phyloP scores from a whole-genome alignment of 2,329 filamentous ascomycete species.

The Aspergillus fischeri region DNA sequence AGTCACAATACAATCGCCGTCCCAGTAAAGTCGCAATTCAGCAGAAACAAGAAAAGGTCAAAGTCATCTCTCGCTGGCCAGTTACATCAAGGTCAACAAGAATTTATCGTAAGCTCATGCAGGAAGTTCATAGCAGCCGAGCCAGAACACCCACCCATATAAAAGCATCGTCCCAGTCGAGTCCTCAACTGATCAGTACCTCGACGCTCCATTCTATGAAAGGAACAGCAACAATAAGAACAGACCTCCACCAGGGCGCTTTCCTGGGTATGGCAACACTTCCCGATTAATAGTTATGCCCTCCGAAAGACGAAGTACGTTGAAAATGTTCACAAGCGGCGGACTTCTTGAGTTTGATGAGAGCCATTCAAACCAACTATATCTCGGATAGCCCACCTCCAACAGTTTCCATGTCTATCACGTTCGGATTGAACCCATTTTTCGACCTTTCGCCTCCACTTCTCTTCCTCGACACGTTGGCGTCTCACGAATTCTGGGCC shows the following conservation, averaged over 20 bases:
- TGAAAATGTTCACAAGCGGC: background rate
- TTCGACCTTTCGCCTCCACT: slow-evolving; percentile 84
- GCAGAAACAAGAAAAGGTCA: slow-evolving; percentile 10
- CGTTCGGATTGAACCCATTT: slow-evolving; percentile 69
- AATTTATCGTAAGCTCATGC: slow-evolving; percentile 10
- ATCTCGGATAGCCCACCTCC: slow-evolving; percentile 70
- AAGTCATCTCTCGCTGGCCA: slow-evolving; percentile 6
- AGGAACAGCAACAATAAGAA: background rate
- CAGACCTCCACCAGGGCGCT: background rate
- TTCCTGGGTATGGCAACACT: background rate
- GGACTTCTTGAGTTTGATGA: slow-evolving; percentile 5
- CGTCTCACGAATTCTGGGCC: slow-evolving; percentile 88
- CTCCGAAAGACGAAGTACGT: background rate
- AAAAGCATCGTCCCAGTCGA: background rate
- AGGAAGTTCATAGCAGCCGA: background rate
- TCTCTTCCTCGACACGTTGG: slow-evolving; percentile 85
- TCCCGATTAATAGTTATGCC: background rate
- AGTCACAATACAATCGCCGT: background rate
- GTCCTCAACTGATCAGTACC: background rate
- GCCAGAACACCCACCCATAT: background rate
- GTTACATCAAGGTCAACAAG: slow-evolving; percentile 5
- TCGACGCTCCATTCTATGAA: background rate
- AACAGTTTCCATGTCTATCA: slow-evolving; percentile 48
- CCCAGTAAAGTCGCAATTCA: background rate
- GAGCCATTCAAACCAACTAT: slow-evolving; percentile 34